These are phyloP conservation scores for Cutaneotrichosporon dermatis DNA, from an alignment of 1,284 basidiomycete genomes.

Conservation along the genomic window DNA sequence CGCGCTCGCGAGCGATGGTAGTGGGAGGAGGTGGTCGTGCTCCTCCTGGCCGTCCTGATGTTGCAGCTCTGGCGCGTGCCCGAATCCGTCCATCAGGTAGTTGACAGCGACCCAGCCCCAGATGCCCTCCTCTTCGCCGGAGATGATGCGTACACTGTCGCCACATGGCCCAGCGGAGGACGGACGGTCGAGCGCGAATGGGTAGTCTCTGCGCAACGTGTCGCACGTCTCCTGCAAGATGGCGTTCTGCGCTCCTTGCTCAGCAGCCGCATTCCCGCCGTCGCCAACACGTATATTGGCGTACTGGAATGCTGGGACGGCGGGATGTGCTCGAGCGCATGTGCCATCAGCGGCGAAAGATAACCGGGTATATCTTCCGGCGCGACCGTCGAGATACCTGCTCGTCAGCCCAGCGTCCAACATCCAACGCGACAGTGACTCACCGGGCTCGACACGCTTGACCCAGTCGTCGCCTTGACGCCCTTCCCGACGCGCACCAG, in stretches of 20 bases:
- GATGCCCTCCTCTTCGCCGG: conserved; percentile 95
- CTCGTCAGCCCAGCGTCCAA: too few species aligned
- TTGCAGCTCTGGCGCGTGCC: conserved; percentile 46
- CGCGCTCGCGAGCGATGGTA: conserved; percentile 34
- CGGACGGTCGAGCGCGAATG: conserved; percentile 47
- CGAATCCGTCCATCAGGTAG: conserved; percentile 98
- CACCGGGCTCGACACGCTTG: conserved; percentile 87
- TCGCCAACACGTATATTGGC: conserved; percentile 89
- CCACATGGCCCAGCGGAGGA: conserved; percentile 72
- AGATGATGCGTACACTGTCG: conserved; percentile 87
- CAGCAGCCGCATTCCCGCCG: conserved; percentile 93
- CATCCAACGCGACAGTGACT: too few species aligned
- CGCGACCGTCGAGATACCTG: conserved; percentile 80
- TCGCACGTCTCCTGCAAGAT: conserved; percentile 73
- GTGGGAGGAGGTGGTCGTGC: conserved; percentile 42
- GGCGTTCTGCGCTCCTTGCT: conserved; percentile 63
- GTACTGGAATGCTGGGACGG: conserved; percentile 76
- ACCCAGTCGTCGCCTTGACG: conserved; percentile 80
- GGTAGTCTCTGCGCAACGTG: conserved; percentile 67
- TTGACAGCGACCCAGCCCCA: conserved; percentile 99
- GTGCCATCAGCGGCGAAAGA: conserved; percentile 73
- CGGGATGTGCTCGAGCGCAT: conserved; percentile 79
- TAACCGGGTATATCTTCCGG: conserved; percentile 67
- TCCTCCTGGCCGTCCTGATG: conserved; percentile 3
- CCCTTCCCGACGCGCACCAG: conserved; percentile 90